Evolutionary conservation across 345 rosid species (phyloP).

Genomic region (Gynandropsis gynandra): DNA sequence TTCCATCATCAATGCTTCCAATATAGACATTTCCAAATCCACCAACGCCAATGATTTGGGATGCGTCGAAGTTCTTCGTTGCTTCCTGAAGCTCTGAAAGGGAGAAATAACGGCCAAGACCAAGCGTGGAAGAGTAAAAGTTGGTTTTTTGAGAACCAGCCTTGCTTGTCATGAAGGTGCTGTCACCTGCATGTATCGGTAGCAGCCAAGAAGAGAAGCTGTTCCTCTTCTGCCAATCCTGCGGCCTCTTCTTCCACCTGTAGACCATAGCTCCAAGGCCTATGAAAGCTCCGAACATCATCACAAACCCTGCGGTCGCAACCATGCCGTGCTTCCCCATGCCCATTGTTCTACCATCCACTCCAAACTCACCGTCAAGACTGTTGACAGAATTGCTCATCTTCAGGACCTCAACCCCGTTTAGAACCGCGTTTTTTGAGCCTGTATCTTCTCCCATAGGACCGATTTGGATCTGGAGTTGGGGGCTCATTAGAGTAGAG

Average conservation of each 20-base stretch:
- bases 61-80: slow-evolving; percentile 54
- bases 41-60: slow-evolving; percentile 58
- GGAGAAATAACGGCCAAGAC: slow-evolving; percentile 60
- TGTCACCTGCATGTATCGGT: slow-evolving; percentile 55
- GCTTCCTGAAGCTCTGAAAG: slow-evolving; percentile 62
- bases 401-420: slow-evolving; percentile 63
- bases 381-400: slow-evolving; percentile 64
- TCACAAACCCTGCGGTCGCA: slow-evolving; percentile 59
- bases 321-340: slow-evolving; percentile 34
- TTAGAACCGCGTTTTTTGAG: slow-evolving; percentile 43
- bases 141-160: slow-evolving; percentile 42
- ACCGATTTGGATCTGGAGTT: slow-evolving; percentile 48
- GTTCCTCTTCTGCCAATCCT: slow-evolving; percentile 74
- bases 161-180: slow-evolving; percentile 52
- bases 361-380: slow-evolving; percentile 72
- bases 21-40: slow-evolving; percentile 76
- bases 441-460: slow-evolving; percentile 51
- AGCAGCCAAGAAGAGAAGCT: slow-evolving; percentile 80
- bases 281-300: slow-evolving; percentile 79
- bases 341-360: slow-evolving; percentile 31
- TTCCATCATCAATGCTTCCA: slow-evolving; percentile 51
- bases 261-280: slow-evolving; percentile 77
- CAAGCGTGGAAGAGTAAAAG: slow-evolving; percentile 35
- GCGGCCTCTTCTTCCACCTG: slow-evolving; percentile 67
- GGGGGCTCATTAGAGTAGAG: slow-evolving; percentile 31